phyloP scores from a whole-genome alignment of 495 filamentous ascomycete species.

The Ramalina intermedia region DNA sequence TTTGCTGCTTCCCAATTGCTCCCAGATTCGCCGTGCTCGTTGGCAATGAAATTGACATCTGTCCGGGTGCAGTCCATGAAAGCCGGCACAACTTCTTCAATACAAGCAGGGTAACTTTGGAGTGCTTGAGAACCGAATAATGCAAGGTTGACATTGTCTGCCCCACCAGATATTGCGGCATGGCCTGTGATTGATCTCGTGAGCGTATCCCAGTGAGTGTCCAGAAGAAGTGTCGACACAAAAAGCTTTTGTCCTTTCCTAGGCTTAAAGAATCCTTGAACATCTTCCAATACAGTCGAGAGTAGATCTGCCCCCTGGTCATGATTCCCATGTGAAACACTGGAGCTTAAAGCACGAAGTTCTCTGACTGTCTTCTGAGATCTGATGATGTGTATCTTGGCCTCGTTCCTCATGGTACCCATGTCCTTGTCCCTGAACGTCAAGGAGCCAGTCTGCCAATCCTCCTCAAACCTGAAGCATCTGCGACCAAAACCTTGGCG shows the following conservation, averaged over 20 bases:
- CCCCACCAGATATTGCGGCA: slow-evolving; percentile 58
- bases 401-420: slow-evolving; percentile 71
- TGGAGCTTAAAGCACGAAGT: slow-evolving; percentile 59
- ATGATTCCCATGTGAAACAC: slow-evolving; percentile 64
- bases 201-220: slow-evolving; percentile 71
- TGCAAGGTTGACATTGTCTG: slow-evolving; percentile 59
- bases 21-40: slow-evolving; percentile 70
- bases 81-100: slow-evolving; percentile 76
- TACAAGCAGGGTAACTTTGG: slow-evolving; percentile 68
- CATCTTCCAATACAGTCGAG: slow-evolving; percentile 57
- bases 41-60: slow-evolving; percentile 64
- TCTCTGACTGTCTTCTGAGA: slow-evolving; percentile 72
- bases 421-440: slow-evolving; percentile 53
- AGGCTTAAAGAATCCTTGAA: slow-evolving; percentile 59
- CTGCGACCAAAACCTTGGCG: slow-evolving; percentile 71
- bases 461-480: slow-evolving; percentile 80
- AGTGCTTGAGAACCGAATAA: slow-evolving; percentile 84
- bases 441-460: slow-evolving; percentile 71
- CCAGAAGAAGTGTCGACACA: slow-evolving; percentile 68
- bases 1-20: slow-evolving; percentile 88
- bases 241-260: slow-evolving; percentile 66
- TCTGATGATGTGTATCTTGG: slow-evolving; percentile 71
- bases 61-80: slow-evolving; percentile 82
- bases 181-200: slow-evolving; percentile 60
- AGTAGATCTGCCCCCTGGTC: slow-evolving; percentile 57